Percentiles rank a stretch among this genome's conserved stretches.
These are phyloP conservation scores for Kodamaea alishanica DNA, from an alignment of 1,139 yeast species.

Conservation along the genomic window DNA sequence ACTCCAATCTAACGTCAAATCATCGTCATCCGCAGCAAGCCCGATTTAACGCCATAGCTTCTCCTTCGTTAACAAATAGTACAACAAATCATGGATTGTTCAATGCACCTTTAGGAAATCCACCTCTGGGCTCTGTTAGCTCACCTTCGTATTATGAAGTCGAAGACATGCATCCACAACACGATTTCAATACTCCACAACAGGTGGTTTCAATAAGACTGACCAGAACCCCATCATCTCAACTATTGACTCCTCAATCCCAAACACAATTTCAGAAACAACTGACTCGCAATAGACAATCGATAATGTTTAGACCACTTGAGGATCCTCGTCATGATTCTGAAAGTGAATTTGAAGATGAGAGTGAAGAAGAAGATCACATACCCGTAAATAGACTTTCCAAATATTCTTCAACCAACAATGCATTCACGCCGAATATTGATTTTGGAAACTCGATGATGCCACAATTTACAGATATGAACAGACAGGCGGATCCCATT, in stretches of 20 bases:
- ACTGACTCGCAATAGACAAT: conserved; percentile 1
- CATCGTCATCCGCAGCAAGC: too few relatives aligned
- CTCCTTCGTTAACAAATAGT: too few relatives aligned
- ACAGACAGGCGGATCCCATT: conserved; percentile 7
- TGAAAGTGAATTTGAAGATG: conserved; percentile 23
- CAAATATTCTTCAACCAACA: conserved; percentile 4
- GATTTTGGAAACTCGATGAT: conserved; percentile 4
- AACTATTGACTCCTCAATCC: conserved; percentile 4
- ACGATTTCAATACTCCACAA: too few relatives aligned
- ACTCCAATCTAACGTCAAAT: background rate
- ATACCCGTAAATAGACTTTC: background rate
- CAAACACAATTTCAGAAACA: background rate
- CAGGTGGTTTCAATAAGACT: too few relatives aligned
- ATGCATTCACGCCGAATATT: conserved; percentile 4
- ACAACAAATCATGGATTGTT: too few relatives aligned
- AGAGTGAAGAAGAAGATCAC: conserved; percentile 7
- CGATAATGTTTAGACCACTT: conserved; percentile 5
- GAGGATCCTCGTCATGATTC: conserved; percentile 5
- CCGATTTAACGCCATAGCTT: too few relatives aligned
- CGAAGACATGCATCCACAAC: too few relatives aligned
- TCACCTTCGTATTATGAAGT: too few relatives aligned
- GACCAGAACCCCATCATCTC: background rate
- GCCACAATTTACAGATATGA: conserved; percentile 3
- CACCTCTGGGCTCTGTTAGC: too few relatives aligned
- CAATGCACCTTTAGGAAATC: too few relatives aligned